phyloP scores from a whole-genome alignment of 1,284 basidiomycete genomes.

The Tilletia indica region DNA sequence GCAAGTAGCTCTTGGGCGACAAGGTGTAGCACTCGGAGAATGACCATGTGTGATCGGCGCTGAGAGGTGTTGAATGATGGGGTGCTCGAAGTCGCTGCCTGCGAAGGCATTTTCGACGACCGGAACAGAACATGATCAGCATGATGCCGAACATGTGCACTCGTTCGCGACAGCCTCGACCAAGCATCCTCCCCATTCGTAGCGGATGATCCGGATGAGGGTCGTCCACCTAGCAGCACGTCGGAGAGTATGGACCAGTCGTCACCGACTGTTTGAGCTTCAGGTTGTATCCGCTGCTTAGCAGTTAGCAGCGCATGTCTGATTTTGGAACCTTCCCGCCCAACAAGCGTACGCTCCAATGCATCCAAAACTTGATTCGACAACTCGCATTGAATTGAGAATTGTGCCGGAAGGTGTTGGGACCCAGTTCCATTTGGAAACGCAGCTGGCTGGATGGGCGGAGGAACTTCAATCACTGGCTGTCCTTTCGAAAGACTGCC shows the following conservation, averaged over 20 bases:
- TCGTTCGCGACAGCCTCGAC: neutral
- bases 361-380: neutral
- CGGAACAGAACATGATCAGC: neutral
- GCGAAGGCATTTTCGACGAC: neutral
- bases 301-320: neutral
- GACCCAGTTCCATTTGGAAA: neutral
- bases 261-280: neutral
- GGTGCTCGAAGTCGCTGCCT: neutral
- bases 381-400: neutral
- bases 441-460: neutral
- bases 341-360: conserved; percentile 1
- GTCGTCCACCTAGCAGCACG: neutral
- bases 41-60: neutral
- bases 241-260: neutral
- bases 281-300: neutral
- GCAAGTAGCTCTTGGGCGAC: conserved; percentile 32
- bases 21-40: conserved; percentile 34
- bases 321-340: neutral
- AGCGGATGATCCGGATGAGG: neutral
- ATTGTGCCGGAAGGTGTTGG: neutral
- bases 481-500: neutral
- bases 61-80: neutral
- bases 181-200: too few species aligned
- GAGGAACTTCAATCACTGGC: neutral
- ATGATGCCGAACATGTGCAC: neutral